A percentile compares a stretch with the other conserved stretches of the same genome.
These are phyloP conservation scores for Candida nitratophila DNA, from an alignment of 805 yeast genomes.

Conservation along the genomic window DNA sequence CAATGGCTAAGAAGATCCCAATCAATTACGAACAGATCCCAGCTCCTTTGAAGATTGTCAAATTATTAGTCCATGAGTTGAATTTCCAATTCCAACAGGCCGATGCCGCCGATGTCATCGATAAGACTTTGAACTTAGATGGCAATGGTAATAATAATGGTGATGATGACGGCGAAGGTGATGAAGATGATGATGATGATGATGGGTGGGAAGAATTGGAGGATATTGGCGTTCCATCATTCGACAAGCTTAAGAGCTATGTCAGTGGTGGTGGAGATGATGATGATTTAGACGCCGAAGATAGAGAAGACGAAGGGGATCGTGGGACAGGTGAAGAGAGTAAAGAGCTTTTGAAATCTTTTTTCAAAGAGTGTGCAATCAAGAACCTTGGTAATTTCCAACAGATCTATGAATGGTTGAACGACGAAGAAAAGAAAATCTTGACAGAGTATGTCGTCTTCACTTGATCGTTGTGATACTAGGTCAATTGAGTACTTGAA, in stretches of 20 bases:
- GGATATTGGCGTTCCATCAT: conserved; percentile 55
- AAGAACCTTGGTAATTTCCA: conserved; percentile 46
- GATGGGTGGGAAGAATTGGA: conserved; percentile 78
- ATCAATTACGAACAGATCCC: conserved; percentile 57
- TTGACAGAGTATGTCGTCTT: conserved; percentile 37
- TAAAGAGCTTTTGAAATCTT: conserved; percentile 35
- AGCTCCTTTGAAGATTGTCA: conserved; percentile 65
- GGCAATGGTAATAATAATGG: too few relatives aligned
- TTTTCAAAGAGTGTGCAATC: conserved; percentile 50
- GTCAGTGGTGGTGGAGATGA: conserved; percentile 39
- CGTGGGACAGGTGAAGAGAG: conserved; percentile 25
- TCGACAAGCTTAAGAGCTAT: conserved; percentile 54
- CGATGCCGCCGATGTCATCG: conserved; percentile 23
- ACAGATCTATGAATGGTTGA: conserved; percentile 36
- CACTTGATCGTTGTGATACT: too few relatives aligned
- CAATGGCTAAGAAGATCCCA: conserved; percentile 67
- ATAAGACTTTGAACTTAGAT: conserved; percentile 5
- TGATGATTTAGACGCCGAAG: conserved; percentile 20
- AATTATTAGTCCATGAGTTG: conserved; percentile 63
- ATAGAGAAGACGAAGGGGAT: conserved; percentile 13
- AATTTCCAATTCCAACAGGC: conserved; percentile 54
- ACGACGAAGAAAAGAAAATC: conserved; percentile 46
- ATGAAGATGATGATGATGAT: conserved; percentile 35
- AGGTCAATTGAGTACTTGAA: too few relatives aligned
- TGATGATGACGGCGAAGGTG: conserved; percentile 14